These are phyloP conservation scores for Tubosaeta sp. DNA, from an alignment of 768 basidiomycete genomes.

Conservation along the genomic window DNA sequence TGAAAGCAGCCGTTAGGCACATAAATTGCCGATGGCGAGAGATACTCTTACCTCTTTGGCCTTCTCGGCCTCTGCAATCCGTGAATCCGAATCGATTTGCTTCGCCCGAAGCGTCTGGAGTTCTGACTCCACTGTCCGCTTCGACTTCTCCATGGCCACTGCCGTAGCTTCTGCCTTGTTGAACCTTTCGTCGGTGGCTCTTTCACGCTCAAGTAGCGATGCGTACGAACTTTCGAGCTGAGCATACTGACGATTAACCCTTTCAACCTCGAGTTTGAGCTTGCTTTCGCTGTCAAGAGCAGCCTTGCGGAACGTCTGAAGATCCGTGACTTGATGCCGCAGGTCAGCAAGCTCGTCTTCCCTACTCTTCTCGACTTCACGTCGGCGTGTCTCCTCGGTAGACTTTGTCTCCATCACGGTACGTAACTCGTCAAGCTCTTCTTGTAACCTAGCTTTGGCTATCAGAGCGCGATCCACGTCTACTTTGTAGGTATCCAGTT, in stretches of 20 bases:
- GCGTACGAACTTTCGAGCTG: slow-evolving; percentile 57
- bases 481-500: slow-evolving; percentile 56
- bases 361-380: slow-evolving; percentile 82
- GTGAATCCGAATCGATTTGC: slow-evolving; percentile 62
- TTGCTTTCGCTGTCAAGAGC: slow-evolving; percentile 66
- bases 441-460: slow-evolving; percentile 61
- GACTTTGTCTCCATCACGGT: slow-evolving; percentile 80
- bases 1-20: slow-evolving; percentile 5
- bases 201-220: slow-evolving; percentile 62
- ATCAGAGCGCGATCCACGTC: slow-evolving; percentile 44
- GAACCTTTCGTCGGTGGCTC: slow-evolving; percentile 46
- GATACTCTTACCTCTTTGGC: slow-evolving; percentile 64
- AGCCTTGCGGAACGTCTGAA: slow-evolving; percentile 59
- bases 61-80: slow-evolving; percentile 55
- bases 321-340: slow-evolving; percentile 53
- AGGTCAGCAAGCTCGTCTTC: slow-evolving; percentile 79
- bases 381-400: slow-evolving; percentile 78
- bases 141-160: slow-evolving; percentile 62
- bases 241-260: slow-evolving; percentile 53
- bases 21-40: not conserved
- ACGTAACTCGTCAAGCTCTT: slow-evolving; percentile 83
- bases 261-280: slow-evolving; percentile 73
- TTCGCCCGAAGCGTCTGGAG: slow-evolving; percentile 63
- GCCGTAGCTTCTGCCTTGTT: slow-evolving; percentile 46
- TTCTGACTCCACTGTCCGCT: slow-evolving; percentile 66